Base-by-base conservation (phyloP, 75 land plant species). In the Cryptomeria japonica region DNA sequence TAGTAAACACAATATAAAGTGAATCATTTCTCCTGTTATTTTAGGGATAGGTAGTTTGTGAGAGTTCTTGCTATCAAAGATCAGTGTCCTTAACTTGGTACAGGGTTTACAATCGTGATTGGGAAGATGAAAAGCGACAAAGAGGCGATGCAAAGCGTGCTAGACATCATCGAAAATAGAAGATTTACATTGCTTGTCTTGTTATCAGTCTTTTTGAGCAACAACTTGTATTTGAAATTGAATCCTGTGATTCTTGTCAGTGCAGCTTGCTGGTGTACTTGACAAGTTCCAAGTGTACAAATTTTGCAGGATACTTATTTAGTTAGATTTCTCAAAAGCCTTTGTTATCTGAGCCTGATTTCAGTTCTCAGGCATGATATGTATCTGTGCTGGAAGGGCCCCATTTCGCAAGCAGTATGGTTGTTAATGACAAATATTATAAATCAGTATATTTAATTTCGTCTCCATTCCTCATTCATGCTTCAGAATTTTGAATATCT, bases 111-210 rank as follows among this genome's bases (percentile, higher is more conserved):
- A 99, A 98, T 44, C 90, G 99, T 47, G 99, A 98, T 25, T 97
- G 99, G 99, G 99, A 98, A 34, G 99, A 98, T 37, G 99, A 98
- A 56, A 98, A 97, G 92, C 90, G 99, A 88, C 95, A 89, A 56
- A 93, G 99, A 92, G 93, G 90, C 83, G 99, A 98, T 39, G 91
- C 89, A 56, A 97, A 97, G 87, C 87, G 97, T 47, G 93, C 95
- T 51, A 42, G 85, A 84, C 85, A 84, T 34, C 86, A 85, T 18
- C 36, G 86, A 8, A 85, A 85, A 56, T 85, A 85, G 86, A 84
- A 31, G 47, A 37, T 56, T 55, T 32, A 3, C 76, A 73, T 73
- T 73, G 32, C 76, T 31, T 32, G 76, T 73, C 76, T 73, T 31
- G 15, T 73, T 75, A 75, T 64, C 77, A 34, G 77, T 75, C 77